Base-by-base conservation (phyloP, 495 filamentous ascomycete species). In the Neurospora cerealis region DNA sequence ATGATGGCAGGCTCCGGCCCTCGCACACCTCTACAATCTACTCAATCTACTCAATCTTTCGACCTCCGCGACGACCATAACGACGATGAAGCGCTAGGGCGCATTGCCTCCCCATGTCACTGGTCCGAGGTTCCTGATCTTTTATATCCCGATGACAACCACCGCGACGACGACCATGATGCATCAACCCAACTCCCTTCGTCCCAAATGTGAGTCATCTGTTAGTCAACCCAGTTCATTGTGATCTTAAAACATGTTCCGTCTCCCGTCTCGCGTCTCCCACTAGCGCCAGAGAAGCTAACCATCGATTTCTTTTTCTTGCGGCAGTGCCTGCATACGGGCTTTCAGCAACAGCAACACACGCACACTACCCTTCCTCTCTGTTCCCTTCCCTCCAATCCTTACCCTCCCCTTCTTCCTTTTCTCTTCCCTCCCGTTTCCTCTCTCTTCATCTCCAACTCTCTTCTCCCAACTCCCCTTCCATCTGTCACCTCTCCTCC, bases 81-180 rank as follows among this genome's bases (percentile, higher is more conserved):
- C 66, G 72, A 73, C 70, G 66, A 73, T 38, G 69, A 19, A 44
- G 69, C 62, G 19, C 40, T 46, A 44, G n/a, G n/a, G n/a, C n/a
- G n/a, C n/a, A n/a, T n/a, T n/a, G n/a, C n/a, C n/a, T n/a, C n/a
- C n/a, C n/a, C n/a, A n/a, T n/a, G n/a, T n/a, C n/a, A n/a, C n/a
- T n/a, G n/a, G n/a, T n/a, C n/a, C n/a, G n/a, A n/a, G n/a, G n/a
- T n/a, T n/a, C n/a, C n/a, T n/a, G n/a, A n/a, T n/a, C n/a, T n/a
- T n/a, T n/a, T n/a, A n/a, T n/a, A n/a, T n/a, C n/a, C n/a, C n/a
- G n/a, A n/a, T 21, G 34, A 69, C 70, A 41, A 60, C 13, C 66
- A 42, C 24, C 40, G 39, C 66, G 37, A 66, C 69, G 37, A 40
- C 44, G 36, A 42, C 9, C n/a, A 69, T 32, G 40, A 36, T 48